These are phyloP conservation scores for Anthracocystis setariae DNA, from an alignment of 1,284 basidiomycete genomes.

Conservation along the genomic window DNA sequence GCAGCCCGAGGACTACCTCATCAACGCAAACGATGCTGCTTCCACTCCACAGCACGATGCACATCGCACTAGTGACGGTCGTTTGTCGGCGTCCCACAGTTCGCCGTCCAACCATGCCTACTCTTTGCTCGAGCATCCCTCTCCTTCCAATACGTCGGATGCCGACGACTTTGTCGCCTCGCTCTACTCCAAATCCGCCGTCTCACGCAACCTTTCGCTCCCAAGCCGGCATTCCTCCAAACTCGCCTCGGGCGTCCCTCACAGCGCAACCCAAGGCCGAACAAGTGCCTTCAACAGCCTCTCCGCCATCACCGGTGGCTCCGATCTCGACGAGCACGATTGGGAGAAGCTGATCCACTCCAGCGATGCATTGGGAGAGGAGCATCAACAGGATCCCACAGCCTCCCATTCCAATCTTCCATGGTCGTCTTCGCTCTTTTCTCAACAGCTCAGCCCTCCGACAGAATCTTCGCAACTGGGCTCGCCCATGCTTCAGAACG, in stretches of 20 bases:
- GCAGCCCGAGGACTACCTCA: conserved; percentile 34
- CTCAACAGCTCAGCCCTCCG: conserved; percentile 10
- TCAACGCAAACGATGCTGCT: background rate
- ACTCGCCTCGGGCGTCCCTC: conserved; percentile 21
- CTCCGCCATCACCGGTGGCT: conserved; percentile 54
- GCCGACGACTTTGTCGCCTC: conserved; percentile 17
- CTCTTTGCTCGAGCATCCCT: conserved; percentile 8
- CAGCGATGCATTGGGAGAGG: conserved; percentile 40
- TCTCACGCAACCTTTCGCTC: conserved; percentile 45
- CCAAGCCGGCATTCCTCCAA: conserved; percentile 43
- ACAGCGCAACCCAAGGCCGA: conserved; percentile 37
- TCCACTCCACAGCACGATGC: background rate
- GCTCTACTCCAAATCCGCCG: conserved; percentile 42
- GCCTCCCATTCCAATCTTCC: conserved; percentile 19
- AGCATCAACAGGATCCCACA: conserved; percentile 37
- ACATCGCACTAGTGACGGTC: background rate
- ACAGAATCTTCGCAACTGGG: conserved; percentile 21
- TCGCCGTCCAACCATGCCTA: conserved; percentile 1
- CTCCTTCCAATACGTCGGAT: conserved; percentile 21
- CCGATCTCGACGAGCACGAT: conserved; percentile 56
- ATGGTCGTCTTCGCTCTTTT: conserved; percentile 39
- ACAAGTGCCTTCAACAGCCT: conserved; percentile 51
- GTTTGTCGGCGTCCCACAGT: background rate
- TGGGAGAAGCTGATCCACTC: conserved; percentile 59
- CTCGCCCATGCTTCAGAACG: conserved; percentile 33